Percentiles rank a stretch among this genome's conserved stretches.
Conservation (phyloP, 1,284 basidiomycete species). For the Apiotrichum sp. region DNA sequence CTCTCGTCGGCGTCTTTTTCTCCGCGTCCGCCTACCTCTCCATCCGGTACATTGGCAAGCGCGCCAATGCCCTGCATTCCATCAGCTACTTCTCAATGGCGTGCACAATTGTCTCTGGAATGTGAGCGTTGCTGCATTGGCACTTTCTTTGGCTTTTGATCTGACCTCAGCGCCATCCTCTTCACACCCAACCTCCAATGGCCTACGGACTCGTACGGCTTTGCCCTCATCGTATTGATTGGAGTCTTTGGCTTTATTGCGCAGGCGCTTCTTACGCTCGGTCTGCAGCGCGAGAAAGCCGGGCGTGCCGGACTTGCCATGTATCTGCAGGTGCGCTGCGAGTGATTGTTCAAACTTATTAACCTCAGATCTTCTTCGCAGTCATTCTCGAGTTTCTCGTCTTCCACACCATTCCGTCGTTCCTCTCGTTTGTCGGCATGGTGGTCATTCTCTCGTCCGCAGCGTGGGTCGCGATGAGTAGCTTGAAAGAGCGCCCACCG, state of each 20-base stretch:
- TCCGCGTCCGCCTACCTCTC: constrained; percentile 50
- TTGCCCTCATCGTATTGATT: constrained; percentile 41
- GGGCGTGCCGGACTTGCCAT: constrained; percentile 45
- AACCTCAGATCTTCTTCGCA: constrained; percentile 36
- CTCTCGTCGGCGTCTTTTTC: constrained; percentile 33
- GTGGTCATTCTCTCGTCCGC: constrained; percentile 41
- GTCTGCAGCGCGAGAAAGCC: constrained; percentile 46
- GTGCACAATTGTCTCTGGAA: constrained; percentile 55
- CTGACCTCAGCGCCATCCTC: constrained; percentile 14
- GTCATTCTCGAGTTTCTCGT: constrained; percentile 42
- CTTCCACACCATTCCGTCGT: constrained; percentile 39
- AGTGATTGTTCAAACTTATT: background rate
- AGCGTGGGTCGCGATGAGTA: constrained; percentile 36
- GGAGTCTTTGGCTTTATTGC: constrained; percentile 57
- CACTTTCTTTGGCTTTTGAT: constrained; percentile 18
- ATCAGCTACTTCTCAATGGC: constrained; percentile 62
- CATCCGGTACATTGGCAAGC: constrained; percentile 64
- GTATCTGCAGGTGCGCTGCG: constrained; percentile 37
- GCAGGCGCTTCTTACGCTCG: constrained; percentile 51
- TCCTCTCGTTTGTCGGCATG: constrained; percentile 40
- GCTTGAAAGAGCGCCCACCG: constrained; percentile 16
- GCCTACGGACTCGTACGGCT: constrained; percentile 11
- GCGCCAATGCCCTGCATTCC: constrained; percentile 67
- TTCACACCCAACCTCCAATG: constrained; percentile 13
- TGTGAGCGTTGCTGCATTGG: constrained; percentile 34